Percentiles rank a stretch among this genome's conserved stretches.
phyloP scores from a whole-genome alignment of 208 protist species.

The Porcisia hertigi region DNA sequence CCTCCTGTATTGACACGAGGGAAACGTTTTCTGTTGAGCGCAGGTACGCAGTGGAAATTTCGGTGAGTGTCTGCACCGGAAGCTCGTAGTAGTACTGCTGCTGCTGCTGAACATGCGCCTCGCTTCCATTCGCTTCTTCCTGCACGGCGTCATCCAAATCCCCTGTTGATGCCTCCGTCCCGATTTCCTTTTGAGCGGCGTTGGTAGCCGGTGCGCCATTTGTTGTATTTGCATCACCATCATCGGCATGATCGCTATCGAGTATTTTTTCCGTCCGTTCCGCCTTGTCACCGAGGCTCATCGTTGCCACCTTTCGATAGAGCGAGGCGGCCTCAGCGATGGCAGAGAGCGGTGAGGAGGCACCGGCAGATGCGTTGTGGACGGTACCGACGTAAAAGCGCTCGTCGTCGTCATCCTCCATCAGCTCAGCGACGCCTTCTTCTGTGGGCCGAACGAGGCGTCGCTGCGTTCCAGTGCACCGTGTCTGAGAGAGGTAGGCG shows the following conservation, averaged over 20 bases:
- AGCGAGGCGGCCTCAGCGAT: slow-evolving; percentile 9
- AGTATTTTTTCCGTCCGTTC: background rate
- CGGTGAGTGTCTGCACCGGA: slow-evolving; percentile 32
- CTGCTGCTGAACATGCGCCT: slow-evolving; percentile 12
- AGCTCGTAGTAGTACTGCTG: slow-evolving; percentile 34
- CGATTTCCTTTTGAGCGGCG: background rate
- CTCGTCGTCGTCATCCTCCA: slow-evolving; percentile 26
- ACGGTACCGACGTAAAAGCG: background rate
- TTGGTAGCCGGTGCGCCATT: background rate
- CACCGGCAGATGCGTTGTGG: background rate
- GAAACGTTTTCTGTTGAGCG: slow-evolving; percentile 44
- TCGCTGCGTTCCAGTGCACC: slow-evolving; percentile 20
- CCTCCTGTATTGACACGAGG: slow-evolving; percentile 63
- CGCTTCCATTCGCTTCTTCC: background rate
- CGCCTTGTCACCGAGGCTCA: background rate
- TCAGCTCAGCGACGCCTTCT: slow-evolving; percentile 21
- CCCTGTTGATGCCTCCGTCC: background rate
- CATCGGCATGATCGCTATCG: background rate
- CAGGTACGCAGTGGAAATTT: slow-evolving; percentile 46
- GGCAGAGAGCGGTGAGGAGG: slow-evolving; percentile 9
- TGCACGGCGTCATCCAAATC: background rate
- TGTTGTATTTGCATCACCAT: background rate
- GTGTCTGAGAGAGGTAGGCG: slow-evolving; percentile 9
- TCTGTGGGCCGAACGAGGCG: slow-evolving; percentile 26
- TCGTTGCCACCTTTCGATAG: slow-evolving; percentile 6